These are phyloP conservation scores for Fusarium sp. DNA, from an alignment of 2,329 filamentous ascomycete species.

Conservation along the genomic window DNA sequence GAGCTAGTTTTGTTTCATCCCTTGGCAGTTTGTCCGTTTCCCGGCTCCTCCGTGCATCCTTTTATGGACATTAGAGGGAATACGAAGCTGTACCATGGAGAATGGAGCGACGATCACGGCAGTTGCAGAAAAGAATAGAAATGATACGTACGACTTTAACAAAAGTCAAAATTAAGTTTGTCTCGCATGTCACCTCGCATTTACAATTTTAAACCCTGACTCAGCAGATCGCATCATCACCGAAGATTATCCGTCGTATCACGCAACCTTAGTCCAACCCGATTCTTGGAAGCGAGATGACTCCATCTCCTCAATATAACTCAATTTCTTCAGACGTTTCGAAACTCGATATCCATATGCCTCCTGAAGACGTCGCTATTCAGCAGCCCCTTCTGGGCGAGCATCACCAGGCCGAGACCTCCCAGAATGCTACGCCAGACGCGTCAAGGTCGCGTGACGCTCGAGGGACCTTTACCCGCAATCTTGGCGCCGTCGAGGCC, in stretches of 20 bases:
- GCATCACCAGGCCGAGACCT: slow-evolving; percentile 8
- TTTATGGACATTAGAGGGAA: neutral
- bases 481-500: slow-evolving; percentile 59
- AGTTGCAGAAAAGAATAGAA: accelerated
- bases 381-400: slow-evolving; percentile 34
- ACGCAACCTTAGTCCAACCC: neutral
- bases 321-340: neutral
- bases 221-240: slow-evolving; percentile 19
- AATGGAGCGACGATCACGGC: neutral
- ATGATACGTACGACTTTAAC: neutral
- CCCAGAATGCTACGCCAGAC: slow-evolving; percentile 2
- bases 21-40: neutral
- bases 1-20: slow-evolving; percentile 13
- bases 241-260: slow-evolving; percentile 40
- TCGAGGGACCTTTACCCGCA: slow-evolving; percentile 53
- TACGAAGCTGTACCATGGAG: too few relatives aligned
- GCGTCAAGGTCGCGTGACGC: slow-evolving; percentile 10
- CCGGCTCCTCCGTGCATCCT: neutral
- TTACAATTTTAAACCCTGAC: too few relatives aligned
- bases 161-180: neutral
- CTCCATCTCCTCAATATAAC: slow-evolving; percentile 6
- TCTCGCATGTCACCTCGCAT: neutral
- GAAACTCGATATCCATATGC: slow-evolving; percentile 15
- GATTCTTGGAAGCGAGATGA: slow-evolving; percentile 6
- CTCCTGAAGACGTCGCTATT: slow-evolving; percentile 9